Evolutionary conservation across 2,329 filamentous ascomycete species (phyloP).

Genomic region (Rhynchosporium secalis): DNA sequence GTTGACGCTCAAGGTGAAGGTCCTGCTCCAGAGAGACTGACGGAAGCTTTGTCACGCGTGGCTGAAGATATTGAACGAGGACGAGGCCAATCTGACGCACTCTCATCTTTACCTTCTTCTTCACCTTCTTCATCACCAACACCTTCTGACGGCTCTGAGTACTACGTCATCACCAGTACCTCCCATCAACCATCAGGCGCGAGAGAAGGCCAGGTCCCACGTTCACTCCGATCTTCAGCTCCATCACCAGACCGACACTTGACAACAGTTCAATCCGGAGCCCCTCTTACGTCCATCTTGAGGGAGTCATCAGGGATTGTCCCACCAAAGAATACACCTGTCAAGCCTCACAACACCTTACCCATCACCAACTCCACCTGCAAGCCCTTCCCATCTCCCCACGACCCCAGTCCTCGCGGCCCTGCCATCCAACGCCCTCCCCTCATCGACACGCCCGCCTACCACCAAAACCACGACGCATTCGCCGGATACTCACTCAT

Average conservation of each 20-base stretch:
- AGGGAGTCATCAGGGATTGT: neutral
- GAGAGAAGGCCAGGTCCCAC: neutral
- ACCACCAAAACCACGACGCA: too few species aligned
- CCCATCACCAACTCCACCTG: neutral
- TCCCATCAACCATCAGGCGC: too few species aligned
- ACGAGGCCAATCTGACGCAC: too few species aligned
- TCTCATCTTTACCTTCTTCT: too few species aligned
- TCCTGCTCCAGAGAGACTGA: neutral
- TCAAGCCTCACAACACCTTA: neutral
- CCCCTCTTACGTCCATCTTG: neutral
- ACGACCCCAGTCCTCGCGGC: neutral
- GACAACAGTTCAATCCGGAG: neutral
- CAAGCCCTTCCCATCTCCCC: neutral
- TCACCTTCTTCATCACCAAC: neutral
- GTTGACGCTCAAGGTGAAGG: neutral
- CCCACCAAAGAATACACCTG: neutral
- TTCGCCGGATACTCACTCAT: too few species aligned
- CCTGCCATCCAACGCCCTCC: neutral
- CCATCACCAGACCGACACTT: neutral
- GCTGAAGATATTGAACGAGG: too few species aligned
- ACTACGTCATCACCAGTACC: neutral
- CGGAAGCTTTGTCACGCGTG: too few species aligned
- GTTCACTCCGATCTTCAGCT: slow-evolving; percentile 3
- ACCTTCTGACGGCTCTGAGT: neutral
- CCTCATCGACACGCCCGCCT: too few species aligned